Evolutionary conservation across 176 grass and related monocot species (phyloP).

Genomic region (sorghum (Sorghum bicolor)): DNA sequence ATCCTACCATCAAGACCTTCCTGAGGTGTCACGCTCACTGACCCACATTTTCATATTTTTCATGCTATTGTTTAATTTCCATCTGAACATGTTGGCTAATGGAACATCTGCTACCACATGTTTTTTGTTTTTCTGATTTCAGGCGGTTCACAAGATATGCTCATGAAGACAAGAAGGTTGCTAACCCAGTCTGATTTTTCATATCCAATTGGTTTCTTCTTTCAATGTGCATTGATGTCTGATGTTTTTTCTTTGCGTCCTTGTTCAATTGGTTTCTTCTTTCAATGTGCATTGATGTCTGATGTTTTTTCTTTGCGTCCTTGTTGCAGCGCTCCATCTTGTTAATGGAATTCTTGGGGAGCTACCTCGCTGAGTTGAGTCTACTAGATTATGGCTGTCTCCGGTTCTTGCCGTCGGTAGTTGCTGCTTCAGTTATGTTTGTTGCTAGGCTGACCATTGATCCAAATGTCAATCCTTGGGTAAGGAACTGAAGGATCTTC

Average conservation of each 20-base stretch:
- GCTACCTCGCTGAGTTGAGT: constrained; percentile 80
- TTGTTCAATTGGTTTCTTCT: too few relatives aligned
- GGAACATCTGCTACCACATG: neutral
- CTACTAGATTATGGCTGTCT: constrained; percentile 78
- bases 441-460: constrained; percentile 65
- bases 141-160: constrained; percentile 62
- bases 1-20: constrained; percentile 85
- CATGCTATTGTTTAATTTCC: neutral
- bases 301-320: constrained; percentile 5
- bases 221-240: constrained; percentile 11
- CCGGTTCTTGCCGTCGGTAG: constrained; percentile 71
- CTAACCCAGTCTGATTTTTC: neutral
- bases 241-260: constrained; percentile 8
- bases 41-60: neutral
- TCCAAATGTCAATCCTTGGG: constrained; percentile 71
- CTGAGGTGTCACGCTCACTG: constrained; percentile 40
- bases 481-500: constrained; percentile 30
- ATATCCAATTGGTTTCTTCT: neutral
- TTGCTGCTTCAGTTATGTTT: constrained; percentile 82
- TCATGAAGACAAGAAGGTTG: constrained; percentile 61
- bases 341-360: constrained; percentile 58
- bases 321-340: constrained; percentile 50
- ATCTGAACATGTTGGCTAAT: constrained; percentile 1
- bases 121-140: constrained; percentile 19
- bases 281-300: neutral